Base-by-base conservation (phyloP, 148 eudicot species). In the Chenopodium suecicum region DNA sequence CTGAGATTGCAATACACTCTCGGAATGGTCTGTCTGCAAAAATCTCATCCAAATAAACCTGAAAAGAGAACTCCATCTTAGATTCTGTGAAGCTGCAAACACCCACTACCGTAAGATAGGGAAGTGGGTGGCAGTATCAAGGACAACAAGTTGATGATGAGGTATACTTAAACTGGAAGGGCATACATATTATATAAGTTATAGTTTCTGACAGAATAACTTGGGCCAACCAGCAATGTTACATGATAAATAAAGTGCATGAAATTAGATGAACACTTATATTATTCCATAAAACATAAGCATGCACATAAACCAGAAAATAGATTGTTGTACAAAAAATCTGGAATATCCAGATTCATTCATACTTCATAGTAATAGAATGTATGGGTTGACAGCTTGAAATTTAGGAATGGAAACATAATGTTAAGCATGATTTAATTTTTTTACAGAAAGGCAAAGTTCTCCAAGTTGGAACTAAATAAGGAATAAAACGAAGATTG, bases 41-140 rank as follows among this genome's bases (percentile, higher is more conserved):
- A 76, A 93, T 86, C 84, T 95, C 98, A 85, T 93, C 97, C 48
- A 90, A 62, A 84, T 91, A 89, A 47, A 93, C 96, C 98, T 95
- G 90, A 25, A 86, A 48, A 74, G 31, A 73, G 77, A 80, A 80
- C 25, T 60, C 65, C 19, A 27, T 7, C 73, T 32, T 76, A 81
- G 58, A 54, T 65, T 56, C 14, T 41, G 68, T 81, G 78, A 41
- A 75, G 64, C 64, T 82, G 29, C 47, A 70, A 70, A 79, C 71
- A 64, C 70, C 63, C 37, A 44, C 50, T 5, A 64, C 48, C 37
- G 4, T 12, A 74, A 58, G 25, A 31, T 54, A 71, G 54, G 44
- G 7, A 41, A 41, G 7, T 41, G 44, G 44, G 44, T 41, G 44
- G 44, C 44, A 41, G 44, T 41, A 41, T 41, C 44, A 41, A 4